Conservation (phyloP, 768 basidiomycete species). For the Pleurotus djamor region DNA sequence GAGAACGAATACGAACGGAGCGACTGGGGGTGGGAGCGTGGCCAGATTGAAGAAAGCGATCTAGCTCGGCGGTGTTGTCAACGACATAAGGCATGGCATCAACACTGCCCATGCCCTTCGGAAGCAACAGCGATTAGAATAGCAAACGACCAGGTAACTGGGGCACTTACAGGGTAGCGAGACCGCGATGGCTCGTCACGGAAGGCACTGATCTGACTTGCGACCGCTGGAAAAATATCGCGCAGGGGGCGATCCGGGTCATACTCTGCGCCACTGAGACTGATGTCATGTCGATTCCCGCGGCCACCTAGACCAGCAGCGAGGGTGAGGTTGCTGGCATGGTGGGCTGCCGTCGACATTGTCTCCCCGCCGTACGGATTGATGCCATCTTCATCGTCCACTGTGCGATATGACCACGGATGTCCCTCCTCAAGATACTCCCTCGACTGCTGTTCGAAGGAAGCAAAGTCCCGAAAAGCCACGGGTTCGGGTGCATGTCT, state of each 20-base stretch:
- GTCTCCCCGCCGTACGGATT: conserved; percentile 69
- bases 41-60: conserved; percentile 57
- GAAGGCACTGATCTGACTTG: conserved; percentile 54
- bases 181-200: conserved; percentile 52
- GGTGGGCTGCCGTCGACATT: conserved; percentile 83
- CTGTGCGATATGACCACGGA: conserved; percentile 55
- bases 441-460: conserved; percentile 56
- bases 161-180: conserved; percentile 40
- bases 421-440: conserved; percentile 59
- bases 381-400: conserved; percentile 65
- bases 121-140: not conserved
- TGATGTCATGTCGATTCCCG: conserved; percentile 45
- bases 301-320: conserved; percentile 74
- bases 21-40: conserved; percentile 32
- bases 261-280: conserved; percentile 77
- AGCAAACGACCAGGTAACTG: not conserved
- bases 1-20: conserved; percentile 43
- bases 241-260: conserved; percentile 82
- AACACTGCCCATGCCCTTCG: conserved; percentile 28
- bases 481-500: conserved; percentile 63
- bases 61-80: conserved; percentile 60
- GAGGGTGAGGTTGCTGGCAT: conserved; percentile 85
- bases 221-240: conserved; percentile 65
- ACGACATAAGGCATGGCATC: conserved; percentile 58
- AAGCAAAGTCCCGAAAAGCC: conserved; percentile 54